Conservation (phyloP, 2,329 filamentous ascomycete genomes). For the Fusarium papillatum region DNA sequence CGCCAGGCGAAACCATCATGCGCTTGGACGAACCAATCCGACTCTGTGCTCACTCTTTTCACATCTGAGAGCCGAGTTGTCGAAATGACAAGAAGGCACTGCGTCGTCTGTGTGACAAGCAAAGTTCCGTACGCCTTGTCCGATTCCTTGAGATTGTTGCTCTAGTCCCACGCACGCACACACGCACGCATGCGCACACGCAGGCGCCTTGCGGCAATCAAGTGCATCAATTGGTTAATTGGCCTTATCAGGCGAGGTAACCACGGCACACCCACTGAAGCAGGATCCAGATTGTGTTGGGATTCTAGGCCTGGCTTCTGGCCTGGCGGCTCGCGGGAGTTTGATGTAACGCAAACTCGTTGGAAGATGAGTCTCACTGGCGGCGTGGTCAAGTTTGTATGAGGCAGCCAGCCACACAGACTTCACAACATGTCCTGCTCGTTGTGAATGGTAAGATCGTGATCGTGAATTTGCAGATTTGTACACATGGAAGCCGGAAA, state of each 20-base stretch:
- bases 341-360: conserved; percentile 24
- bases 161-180: background rate
- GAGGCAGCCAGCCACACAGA: background rate
- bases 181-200: background rate
- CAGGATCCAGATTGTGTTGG: conserved; percentile 1
- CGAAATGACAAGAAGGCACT: background rate
- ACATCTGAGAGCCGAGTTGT: conserved; percentile 15
- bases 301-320: conserved; percentile 10
- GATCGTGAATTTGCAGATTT: conserved; percentile 15
- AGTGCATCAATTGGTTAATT: background rate
- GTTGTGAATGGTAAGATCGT: conserved; percentile 19
- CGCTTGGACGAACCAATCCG: background rate
- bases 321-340: background rate
- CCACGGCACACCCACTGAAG: background rate
- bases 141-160: background rate
- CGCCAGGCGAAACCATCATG: background rate
- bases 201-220: background rate
- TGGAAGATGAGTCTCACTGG: background rate
- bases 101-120: conserved; percentile 10
- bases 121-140: background rate
- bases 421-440: conserved; percentile 11
- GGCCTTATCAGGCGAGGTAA: background rate
- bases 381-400: background rate
- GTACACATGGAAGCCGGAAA: conserved; percentile 24
- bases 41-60: conserved; percentile 4